These are phyloP conservation scores for Pestalotiopsis sp. DNA, from an alignment of 2,329 filamentous ascomycete genomes.

Conservation along the genomic window DNA sequence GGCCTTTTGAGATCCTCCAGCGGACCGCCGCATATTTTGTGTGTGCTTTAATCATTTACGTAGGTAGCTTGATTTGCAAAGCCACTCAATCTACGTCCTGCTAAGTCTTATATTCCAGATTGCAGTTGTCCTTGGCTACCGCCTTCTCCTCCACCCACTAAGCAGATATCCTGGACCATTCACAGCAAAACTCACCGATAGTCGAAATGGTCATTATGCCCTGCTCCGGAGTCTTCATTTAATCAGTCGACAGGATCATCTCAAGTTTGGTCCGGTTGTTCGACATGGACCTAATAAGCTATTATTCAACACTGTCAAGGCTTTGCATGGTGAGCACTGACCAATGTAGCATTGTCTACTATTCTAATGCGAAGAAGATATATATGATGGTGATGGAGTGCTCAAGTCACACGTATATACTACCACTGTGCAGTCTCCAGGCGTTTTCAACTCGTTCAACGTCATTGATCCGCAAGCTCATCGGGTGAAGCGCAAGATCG, in stretches of 20 bases:
- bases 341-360: too few relatives aligned
- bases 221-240: neutral
- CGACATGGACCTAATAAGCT: constrained; percentile 22
- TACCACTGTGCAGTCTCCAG: constrained; percentile 14
- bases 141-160: neutral
- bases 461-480: constrained; percentile 8
- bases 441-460: constrained; percentile 15
- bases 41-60: neutral
- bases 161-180: neutral
- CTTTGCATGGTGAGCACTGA: constrained; percentile 10
- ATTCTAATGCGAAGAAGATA: constrained; percentile 15
- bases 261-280: constrained; percentile 17
- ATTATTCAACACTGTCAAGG: constrained; percentile 21
- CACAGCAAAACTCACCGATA: neutral
- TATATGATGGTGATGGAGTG: constrained; percentile 22
- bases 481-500: constrained; percentile 1
- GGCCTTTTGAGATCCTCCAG: neutral
- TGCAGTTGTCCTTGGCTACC: neutral
- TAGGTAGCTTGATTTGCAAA: neutral
- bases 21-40: neutral
- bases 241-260: neutral
- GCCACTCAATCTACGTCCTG: neutral
- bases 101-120: neutral
- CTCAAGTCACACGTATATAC: constrained; percentile 23
- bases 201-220: neutral